Evolutionary conservation across 208 protist genomes (phyloP).

Genomic region (Angomonas ambiguus): DNA sequence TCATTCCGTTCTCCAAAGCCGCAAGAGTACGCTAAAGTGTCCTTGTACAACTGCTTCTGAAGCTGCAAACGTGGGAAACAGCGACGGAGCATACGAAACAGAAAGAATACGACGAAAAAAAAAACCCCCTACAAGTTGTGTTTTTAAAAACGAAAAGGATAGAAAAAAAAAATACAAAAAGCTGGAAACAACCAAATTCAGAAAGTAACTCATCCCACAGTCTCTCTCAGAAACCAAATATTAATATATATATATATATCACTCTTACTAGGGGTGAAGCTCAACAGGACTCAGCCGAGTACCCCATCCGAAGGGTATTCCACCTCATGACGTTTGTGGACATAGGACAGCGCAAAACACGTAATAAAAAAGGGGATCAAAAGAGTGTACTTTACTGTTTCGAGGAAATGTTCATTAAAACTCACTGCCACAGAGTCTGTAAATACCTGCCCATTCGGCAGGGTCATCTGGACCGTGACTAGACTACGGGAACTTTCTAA

Average conservation of each 20-base stretch:
- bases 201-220: too few species aligned
- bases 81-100: conserved; percentile 22
- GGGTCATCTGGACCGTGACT: conserved; percentile 53
- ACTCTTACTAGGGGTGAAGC: too few species aligned
- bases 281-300: too few species aligned
- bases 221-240: too few species aligned
- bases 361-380: conserved; percentile 68
- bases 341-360: conserved; percentile 49
- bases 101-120: background rate
- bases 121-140: background rate
- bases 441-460: conserved; percentile 69
- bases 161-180: conserved; percentile 8
- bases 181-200: background rate
- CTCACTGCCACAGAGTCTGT: conserved; percentile 64
- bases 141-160: background rate
- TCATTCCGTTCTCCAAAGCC: conserved; percentile 47
- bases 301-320: conserved; percentile 1
- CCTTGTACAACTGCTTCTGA: conserved; percentile 32
- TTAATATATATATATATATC: too few species aligned
- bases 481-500: conserved; percentile 55
- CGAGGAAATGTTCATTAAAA: conserved; percentile 85
- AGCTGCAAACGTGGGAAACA: conserved; percentile 22
- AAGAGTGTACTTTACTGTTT: conserved; percentile 74
- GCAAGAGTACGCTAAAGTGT: conserved; percentile 43
- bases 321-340: conserved; percentile 58